Percentiles rank a stretch among this genome's conserved stretches.
These are phyloP conservation scores for Micromonas pusilla DNA, from an alignment of 139 green algal species.

Conservation along the genomic window DNA sequence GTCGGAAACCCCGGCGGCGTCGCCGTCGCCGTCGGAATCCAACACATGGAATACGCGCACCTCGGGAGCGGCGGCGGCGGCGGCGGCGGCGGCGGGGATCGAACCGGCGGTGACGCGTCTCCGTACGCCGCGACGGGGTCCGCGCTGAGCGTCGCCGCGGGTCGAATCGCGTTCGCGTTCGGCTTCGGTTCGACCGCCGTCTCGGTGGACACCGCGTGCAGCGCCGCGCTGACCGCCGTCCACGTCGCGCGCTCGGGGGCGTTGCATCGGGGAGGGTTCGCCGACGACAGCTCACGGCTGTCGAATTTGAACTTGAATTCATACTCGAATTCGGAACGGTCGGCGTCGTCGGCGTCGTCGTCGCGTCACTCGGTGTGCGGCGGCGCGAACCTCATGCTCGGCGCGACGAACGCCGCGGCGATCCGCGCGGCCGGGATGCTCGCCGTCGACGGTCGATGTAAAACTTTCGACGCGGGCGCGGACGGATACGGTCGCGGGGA, in stretches of 20 bases:
- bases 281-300: too few relatives aligned
- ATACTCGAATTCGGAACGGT: neutral
- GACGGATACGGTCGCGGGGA: constrained; percentile 74
- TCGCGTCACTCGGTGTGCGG: neutral
- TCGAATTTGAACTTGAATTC: too few relatives aligned
- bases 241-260: constrained; percentile 58
- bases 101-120: neutral
- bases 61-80: neutral
- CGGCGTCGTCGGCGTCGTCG: neutral
- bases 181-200: constrained; percentile 38
- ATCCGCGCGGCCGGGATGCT: constrained; percentile 59
- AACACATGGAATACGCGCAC: constrained; percentile 29
- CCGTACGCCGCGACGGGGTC: constrained; percentile 11
- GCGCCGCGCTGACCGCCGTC: constrained; percentile 60
- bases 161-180: constrained; percentile 47
- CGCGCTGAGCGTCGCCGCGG: constrained; percentile 51
- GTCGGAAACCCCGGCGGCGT: neutral
- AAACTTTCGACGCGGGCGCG: constrained; percentile 56
- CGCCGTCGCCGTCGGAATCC: constrained; percentile 19
- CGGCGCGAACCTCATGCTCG: constrained; percentile 66
- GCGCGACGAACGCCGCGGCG: constrained; percentile 37
- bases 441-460: constrained; percentile 54
- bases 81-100: neutral
- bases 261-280: too few relatives aligned
- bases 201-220: constrained; percentile 68